Base-by-base conservation (phyloP, 2,329 filamentous ascomycete species). In the Bisporella sp. region DNA sequence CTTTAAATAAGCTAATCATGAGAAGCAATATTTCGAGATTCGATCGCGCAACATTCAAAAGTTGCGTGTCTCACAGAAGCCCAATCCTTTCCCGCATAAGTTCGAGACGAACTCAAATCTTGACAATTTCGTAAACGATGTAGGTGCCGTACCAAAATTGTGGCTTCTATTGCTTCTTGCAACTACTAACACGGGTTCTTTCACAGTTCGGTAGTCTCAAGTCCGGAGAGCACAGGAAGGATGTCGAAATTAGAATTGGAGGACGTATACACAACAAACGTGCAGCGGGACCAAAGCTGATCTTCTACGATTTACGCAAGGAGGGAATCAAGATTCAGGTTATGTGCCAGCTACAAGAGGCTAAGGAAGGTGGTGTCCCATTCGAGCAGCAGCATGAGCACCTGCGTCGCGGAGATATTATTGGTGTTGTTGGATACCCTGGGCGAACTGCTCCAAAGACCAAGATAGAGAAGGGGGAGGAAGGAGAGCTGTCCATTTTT, bases 401-500 rank as follows among this genome's bases (percentile, higher is more conserved):
- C 68, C 79, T 99, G 54, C 84, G 91, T 59, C 79, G 92, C 68
- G 95, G 93, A 67, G 95, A 99, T 68, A 88, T 96, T 59, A 87
- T 99, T 62, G 93, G 92, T 53, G 81, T 95, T 58, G 77, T 89
- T 55, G 90, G 90, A 48, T 93, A 82, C 69, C 86, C 90, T 6
- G 89, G 89, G 54, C 75, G 91, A 52, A 97, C 91, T 41, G 85
- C 84, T 57, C 93, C 93, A 61, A 93, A 93, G 82, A 93, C 83
- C 72, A 89, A 90, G 77, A 87, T 87, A 64, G 79, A 74, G 64
- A 76, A 77, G 68, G 81, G 89, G 57, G 82, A 85, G 64, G 87
- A 91, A 60, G 93, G 93, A 57, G 92, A 99, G 72, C 79, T 99
- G 47, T 95, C 89, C 41, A 89, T 99, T 68, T 95, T 96, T 65